phyloP scores from a whole-genome alignment of 805 yeast species.

The Candida lessepsii region DNA sequence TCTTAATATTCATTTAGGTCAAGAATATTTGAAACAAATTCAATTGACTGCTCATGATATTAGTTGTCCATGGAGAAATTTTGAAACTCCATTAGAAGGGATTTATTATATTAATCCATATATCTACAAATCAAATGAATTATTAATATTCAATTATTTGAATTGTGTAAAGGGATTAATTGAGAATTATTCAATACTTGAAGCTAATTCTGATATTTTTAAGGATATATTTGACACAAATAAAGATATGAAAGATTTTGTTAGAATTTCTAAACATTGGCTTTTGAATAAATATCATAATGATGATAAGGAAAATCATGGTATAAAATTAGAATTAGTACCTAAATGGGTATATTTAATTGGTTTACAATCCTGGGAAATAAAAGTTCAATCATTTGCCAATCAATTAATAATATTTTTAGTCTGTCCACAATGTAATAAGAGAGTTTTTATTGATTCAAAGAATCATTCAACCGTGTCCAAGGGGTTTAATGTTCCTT shows the following conservation, averaged over 20 bases:
- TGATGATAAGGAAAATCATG: constrained; percentile 35
- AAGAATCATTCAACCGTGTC: constrained; percentile 11
- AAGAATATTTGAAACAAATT: constrained; percentile 27
- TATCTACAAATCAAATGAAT: constrained; percentile 28
- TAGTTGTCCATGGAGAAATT: constrained; percentile 38
- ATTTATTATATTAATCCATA: constrained; percentile 36
- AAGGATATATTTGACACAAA: not conserved
- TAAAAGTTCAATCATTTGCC: constrained; percentile 30
- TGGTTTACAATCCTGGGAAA: constrained; percentile 39
- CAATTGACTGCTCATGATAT: constrained; percentile 25
- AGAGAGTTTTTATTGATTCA: constrained; percentile 28
- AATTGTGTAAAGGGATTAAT: constrained; percentile 25
- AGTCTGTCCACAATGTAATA: constrained; percentile 38
- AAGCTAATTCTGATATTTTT: constrained; percentile 1
- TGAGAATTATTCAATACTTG: constrained; percentile 18
- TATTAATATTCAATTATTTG: constrained; percentile 28
- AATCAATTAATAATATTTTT: constrained; percentile 27
- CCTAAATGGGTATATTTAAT: constrained; percentile 35
- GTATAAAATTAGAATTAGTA: constrained; percentile 19
- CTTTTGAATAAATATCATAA: constrained; percentile 28
- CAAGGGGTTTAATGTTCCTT: constrained; percentile 6
- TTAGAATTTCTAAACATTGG: constrained; percentile 31
- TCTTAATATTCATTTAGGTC: constrained; percentile 23
- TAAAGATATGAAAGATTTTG: constrained; percentile 14
- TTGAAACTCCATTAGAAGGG: constrained; percentile 33